A percentile compares a stretch with the other conserved stretches of the same genome.
Evolutionary conservation across 768 basidiomycete species (phyloP).

Genomic region (Phanerochaete sordida): DNA sequence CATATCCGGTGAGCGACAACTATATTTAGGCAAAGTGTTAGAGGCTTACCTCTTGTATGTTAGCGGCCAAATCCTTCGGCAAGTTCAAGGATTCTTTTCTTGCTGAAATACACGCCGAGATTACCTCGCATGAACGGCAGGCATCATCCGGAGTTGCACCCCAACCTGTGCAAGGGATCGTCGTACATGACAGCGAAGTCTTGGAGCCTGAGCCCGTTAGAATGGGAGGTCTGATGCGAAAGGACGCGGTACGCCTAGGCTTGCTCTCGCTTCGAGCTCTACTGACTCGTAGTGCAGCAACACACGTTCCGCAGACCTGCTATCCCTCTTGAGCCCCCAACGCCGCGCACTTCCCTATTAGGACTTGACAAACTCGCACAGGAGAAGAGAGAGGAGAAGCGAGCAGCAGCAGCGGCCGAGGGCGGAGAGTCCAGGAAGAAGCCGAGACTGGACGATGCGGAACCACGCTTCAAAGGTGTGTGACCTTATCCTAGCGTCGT

Average conservation of each 20-base stretch:
- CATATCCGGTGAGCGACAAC: slow-evolving; percentile 49
- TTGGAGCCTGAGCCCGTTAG: slow-evolving; percentile 77
- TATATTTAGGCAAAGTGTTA: slow-evolving; percentile 18
- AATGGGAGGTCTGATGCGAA: slow-evolving; percentile 72
- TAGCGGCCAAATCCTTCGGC: slow-evolving; percentile 79
- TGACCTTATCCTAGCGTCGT: background rate
- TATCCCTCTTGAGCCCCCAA: slow-evolving; percentile 69
- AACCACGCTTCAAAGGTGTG: slow-evolving; percentile 85
- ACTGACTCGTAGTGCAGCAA: slow-evolving; percentile 37
- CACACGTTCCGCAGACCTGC: slow-evolving; percentile 81
- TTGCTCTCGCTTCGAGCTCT: background rate
- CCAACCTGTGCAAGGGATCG: slow-evolving; percentile 71
- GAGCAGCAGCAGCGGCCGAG: slow-evolving; percentile 42
- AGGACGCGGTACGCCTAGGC: slow-evolving; percentile 48
- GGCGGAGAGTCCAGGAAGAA: slow-evolving; percentile 63
- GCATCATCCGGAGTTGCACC: slow-evolving; percentile 43
- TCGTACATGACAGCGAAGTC: slow-evolving; percentile 75
- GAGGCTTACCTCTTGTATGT: background rate
- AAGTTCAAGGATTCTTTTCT: slow-evolving; percentile 82
- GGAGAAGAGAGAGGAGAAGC: slow-evolving; percentile 58
- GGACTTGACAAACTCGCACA: slow-evolving; percentile 87
- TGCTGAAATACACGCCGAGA: slow-evolving; percentile 74
- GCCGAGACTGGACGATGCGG: slow-evolving; percentile 51
- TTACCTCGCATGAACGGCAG: slow-evolving; percentile 68
- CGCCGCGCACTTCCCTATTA: slow-evolving; percentile 74